A percentile compares a stretch with the other conserved stretches of the same genome.
Evolutionary conservation across 371 early-diverging fungal genomes (phyloP).

Genomic region (Catenaria anguillulae): DNA sequence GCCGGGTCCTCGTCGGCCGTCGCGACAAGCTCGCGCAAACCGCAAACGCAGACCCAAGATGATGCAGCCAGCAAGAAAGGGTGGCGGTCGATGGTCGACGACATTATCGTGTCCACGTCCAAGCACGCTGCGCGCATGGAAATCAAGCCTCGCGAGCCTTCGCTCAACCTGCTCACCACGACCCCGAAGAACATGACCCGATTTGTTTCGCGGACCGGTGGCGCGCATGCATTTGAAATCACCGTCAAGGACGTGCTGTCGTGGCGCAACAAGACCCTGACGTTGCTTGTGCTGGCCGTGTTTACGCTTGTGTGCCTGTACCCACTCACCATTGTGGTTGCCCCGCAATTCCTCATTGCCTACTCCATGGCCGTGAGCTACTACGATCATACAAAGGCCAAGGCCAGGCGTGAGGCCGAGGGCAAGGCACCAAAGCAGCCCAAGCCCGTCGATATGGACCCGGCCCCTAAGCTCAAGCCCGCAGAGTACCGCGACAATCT

Average conservation of each 20-base stretch:
- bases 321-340: constrained; percentile 21
- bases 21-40: no score
- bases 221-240: constrained; percentile 20
- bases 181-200: constrained; percentile 21
- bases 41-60: no score
- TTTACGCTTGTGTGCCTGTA: constrained; percentile 5
- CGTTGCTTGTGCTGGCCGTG: background rate
- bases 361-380: constrained; percentile 20
- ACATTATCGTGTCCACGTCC: constrained; percentile 2
- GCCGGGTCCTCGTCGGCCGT: no score
- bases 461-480: background rate
- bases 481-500: constrained; percentile 10
- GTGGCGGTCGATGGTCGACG: constrained; percentile 1
- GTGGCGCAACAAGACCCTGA: constrained; percentile 21
- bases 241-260: constrained; percentile 20
- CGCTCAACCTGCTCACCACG: constrained; percentile 10
- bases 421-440: constrained; percentile 5
- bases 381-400: constrained; percentile 19
- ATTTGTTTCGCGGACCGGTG: constrained; percentile 22
- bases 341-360: constrained; percentile 22
- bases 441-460: background rate
- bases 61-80: background rate
- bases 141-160: background rate
- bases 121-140: background rate
- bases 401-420: constrained; percentile 3